Percentiles rank a stretch among this genome's conserved stretches.
Conservation (phyloP, 164 flowering plant species). For the Umbilicus rupestris region DNA sequence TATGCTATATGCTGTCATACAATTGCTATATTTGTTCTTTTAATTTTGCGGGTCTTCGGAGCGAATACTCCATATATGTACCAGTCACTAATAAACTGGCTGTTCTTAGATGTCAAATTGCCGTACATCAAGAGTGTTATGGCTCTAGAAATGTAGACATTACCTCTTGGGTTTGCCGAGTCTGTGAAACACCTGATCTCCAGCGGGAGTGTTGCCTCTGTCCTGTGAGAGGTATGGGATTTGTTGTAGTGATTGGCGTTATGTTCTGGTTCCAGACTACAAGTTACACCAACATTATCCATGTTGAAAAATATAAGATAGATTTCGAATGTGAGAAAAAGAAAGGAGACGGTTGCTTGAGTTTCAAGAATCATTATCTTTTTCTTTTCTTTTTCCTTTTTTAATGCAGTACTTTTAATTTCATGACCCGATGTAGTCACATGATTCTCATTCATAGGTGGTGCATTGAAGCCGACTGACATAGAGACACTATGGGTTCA, state of each 20-base stretch:
- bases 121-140: slow-evolving; percentile 75
- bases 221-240: slow-evolving; percentile 48
- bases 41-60: too few relatives aligned
- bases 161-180: slow-evolving; percentile 69
- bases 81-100: background rate
- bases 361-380: background rate
- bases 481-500: slow-evolving; percentile 54
- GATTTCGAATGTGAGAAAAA: background rate
- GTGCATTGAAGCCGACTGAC: slow-evolving; percentile 68
- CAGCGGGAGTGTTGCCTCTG: slow-evolving; percentile 64
- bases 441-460: slow-evolving; percentile 27
- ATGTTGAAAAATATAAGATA: background rate
- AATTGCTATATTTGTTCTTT: background rate
- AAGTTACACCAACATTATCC: background rate
- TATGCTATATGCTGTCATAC: background rate
- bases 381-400: background rate
- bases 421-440: background rate
- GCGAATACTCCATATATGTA: background rate
- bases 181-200: slow-evolving; percentile 58
- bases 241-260: background rate
- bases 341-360: background rate
- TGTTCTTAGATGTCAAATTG: slow-evolving; percentile 50
- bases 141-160: slow-evolving; percentile 50
- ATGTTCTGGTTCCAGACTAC: background rate
- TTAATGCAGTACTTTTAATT: background rate